phyloP scores from a whole-genome alignment of 257 asterid species.

The Mentha longifolia region DNA sequence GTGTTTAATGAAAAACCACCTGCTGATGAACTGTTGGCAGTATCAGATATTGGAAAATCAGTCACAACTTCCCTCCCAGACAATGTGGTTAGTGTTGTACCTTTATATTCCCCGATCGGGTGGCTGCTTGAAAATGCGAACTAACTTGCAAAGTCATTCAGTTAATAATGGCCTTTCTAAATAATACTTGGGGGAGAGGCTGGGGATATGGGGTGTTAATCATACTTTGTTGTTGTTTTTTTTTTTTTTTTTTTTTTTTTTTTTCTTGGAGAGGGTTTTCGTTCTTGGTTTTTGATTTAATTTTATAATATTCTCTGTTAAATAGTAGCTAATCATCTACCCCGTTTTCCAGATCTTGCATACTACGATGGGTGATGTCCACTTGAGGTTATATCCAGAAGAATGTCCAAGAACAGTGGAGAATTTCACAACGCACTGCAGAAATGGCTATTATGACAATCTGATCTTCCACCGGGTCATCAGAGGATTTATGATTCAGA shows the following conservation, averaged over 20 bases:
- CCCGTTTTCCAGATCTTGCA: slow-evolving; percentile 70
- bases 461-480: slow-evolving; percentile 96
- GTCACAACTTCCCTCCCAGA: slow-evolving; percentile 92
- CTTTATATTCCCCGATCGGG: slow-evolving; percentile 17
- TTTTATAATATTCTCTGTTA: slow-evolving; percentile 5
- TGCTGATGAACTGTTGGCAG: slow-evolving; percentile 95
- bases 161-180: neutral
- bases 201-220: neutral
- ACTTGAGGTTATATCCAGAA: slow-evolving; percentile 92
- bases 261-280: no score
- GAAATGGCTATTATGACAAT: slow-evolving; percentile 93
- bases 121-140: slow-evolving; percentile 13
- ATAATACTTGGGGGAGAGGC: neutral
- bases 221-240: neutral
- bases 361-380: slow-evolving; percentile 97
- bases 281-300: no score
- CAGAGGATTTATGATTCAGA: slow-evolving; percentile 96
- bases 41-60: slow-evolving; percentile 87
- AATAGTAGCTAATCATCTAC: slow-evolving; percentile 10
- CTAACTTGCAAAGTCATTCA: neutral
- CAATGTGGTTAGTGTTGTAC: slow-evolving; percentile 71
- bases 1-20: slow-evolving; percentile 98
- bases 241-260: neutral
- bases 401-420: slow-evolving; percentile 99
- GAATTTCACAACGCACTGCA: slow-evolving; percentile 97